These are phyloP conservation scores for Ogataea nonfermentans DNA, from an alignment of 805 yeast species.

Conservation along the genomic window DNA sequence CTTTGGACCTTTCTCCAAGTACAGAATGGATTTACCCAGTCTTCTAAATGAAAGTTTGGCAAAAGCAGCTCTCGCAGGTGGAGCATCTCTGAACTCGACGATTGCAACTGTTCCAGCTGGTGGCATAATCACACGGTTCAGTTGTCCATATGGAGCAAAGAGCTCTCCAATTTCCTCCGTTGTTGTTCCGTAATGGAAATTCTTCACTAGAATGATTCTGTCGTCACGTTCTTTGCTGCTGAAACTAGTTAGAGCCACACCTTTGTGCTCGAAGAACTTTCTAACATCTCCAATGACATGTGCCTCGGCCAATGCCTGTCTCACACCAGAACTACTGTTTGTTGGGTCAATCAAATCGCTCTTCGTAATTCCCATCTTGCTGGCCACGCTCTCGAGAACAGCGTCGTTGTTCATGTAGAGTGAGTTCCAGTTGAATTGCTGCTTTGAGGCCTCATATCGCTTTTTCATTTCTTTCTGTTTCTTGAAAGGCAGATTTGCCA, in stretches of 20 bases:
- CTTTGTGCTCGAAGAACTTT: constrained; percentile 78
- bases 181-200: constrained; percentile 86
- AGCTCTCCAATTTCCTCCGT: constrained; percentile 77
- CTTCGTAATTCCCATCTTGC: constrained; percentile 77
- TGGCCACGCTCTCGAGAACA: constrained; percentile 84
- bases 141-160: constrained; percentile 75
- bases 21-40: constrained; percentile 81
- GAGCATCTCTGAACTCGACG: constrained; percentile 79
- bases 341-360: constrained; percentile 85
- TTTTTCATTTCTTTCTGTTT: constrained; percentile 84
- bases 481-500: constrained; percentile 87
- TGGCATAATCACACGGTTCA: constrained; percentile 84
- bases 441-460: constrained; percentile 79
- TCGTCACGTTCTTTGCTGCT: constrained; percentile 72
- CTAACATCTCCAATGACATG: constrained; percentile 91
- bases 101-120: constrained; percentile 96
- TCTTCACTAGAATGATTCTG: constrained; percentile 76
- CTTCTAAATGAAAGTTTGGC: constrained; percentile 83
- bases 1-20: constrained; percentile 92
- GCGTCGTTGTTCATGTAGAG: constrained; percentile 89
- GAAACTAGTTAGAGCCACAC: constrained; percentile 80
- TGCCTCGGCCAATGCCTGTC: constrained; percentile 96
- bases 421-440: constrained; percentile 94
- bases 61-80: constrained; percentile 88
- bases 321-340: constrained; percentile 83